Conservation (phyloP, 169 alveolate species). For the Besnoitia besnoiti region DNA sequence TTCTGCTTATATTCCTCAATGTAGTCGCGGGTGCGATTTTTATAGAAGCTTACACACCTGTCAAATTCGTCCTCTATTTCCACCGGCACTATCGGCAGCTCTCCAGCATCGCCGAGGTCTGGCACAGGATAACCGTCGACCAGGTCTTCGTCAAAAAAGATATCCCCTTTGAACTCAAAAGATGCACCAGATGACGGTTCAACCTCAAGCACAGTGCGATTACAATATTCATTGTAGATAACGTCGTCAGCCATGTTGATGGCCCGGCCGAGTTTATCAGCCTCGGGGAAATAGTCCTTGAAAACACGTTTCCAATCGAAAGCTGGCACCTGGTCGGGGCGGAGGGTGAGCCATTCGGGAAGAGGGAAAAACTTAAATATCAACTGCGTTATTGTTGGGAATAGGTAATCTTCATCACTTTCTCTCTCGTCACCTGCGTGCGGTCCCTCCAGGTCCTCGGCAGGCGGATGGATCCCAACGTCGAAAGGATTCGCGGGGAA, state of each 20-base stretch:
- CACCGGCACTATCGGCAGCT: not conserved
- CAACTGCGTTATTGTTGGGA: not conserved
- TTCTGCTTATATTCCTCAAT: not conserved
- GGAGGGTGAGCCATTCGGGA: slow-evolving; percentile 1
- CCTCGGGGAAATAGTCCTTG: not conserved
- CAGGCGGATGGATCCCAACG: not conserved
- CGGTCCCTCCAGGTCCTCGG: not conserved
- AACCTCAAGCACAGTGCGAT: not conserved
- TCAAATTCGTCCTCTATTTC: not conserved
- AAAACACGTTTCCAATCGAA: slow-evolving; percentile 32
- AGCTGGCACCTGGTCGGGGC: not conserved
- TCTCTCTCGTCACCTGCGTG: not conserved
- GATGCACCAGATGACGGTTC: not conserved
- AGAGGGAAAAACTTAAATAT: slow-evolving; percentile 8
- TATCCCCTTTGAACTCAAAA: not conserved
- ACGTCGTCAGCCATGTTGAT: slow-evolving; percentile 26
- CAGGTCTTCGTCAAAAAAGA: not conserved
- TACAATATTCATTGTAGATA: slow-evolving; percentile 19
- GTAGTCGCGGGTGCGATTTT: slow-evolving; percentile 4
- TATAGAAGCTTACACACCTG: not conserved
- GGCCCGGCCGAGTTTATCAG: not conserved
- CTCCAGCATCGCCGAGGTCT: not conserved
- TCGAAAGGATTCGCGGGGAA: not conserved
- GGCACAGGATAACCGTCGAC: not conserved
- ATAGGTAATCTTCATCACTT: not conserved